Conservation (phyloP, 1,284 basidiomycete species). For the Veloboletus limbatus region DNA sequence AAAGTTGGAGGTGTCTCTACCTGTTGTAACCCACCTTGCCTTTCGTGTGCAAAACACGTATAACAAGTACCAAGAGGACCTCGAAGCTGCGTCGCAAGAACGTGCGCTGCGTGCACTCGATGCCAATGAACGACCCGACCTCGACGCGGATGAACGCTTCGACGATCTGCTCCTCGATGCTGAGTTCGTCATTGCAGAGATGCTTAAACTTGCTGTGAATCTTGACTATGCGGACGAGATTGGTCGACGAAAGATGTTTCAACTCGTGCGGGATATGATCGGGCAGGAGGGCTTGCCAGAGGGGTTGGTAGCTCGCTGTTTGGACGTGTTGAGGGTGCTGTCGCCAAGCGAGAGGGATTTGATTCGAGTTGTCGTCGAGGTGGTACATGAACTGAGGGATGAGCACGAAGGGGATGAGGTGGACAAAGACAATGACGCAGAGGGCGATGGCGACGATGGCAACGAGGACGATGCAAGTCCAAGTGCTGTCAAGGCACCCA, state of each 20-base stretch:
- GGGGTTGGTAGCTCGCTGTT: conserved; percentile 72
- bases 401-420: conserved; percentile 42
- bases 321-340: conserved; percentile 87
- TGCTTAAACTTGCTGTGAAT: conserved; percentile 79
- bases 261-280: conserved; percentile 85
- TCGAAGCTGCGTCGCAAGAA: conserved; percentile 48
- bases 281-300: conserved; percentile 80
- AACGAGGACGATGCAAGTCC: conserved; percentile 8
- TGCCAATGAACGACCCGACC: conserved; percentile 45
- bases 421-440: conserved; percentile 27
- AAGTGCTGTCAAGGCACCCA: conserved; percentile 8
- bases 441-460: conserved; percentile 27
- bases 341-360: conserved; percentile 87
- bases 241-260: conserved; percentile 89
- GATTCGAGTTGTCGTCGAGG: conserved; percentile 91
- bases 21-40: conserved; percentile 87
- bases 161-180: conserved; percentile 38
- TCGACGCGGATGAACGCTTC: conserved; percentile 54
- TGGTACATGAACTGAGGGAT: conserved; percentile 84
- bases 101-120: conserved; percentile 39
- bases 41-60: conserved; percentile 83
- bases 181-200: conserved; percentile 78
- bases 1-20: conserved; percentile 74
- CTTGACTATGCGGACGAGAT: conserved; percentile 96
- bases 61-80: conserved; percentile 59